These are phyloP conservation scores for Nitzschia sp. DNA, from an alignment of 108 stramenopile genomes.

Conservation along the genomic window DNA sequence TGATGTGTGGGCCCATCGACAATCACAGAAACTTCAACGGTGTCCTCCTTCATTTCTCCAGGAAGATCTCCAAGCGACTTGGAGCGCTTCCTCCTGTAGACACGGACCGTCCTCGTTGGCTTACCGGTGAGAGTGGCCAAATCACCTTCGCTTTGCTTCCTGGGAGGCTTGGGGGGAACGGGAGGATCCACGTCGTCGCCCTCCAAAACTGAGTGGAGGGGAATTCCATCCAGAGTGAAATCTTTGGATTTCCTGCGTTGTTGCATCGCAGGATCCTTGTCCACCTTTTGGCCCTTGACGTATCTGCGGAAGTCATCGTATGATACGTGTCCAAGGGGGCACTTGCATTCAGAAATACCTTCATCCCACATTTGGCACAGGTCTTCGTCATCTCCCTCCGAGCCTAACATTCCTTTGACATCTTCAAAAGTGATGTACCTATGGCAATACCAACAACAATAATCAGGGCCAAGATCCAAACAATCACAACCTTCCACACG, in stretches of 20 bases:
- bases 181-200: not conserved
- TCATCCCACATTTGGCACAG: conserved; percentile 43
- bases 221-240: not conserved
- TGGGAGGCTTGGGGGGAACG: too few species aligned
- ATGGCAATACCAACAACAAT: not conserved
- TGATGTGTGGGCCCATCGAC: not conserved
- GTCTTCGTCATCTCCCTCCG: conserved; percentile 50
- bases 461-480: not conserved
- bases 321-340: conserved; percentile 30
- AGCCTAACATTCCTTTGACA: conserved; percentile 68
- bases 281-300: conserved; percentile 58
- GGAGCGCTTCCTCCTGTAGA: conserved; percentile 7
- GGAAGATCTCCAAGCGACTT: conserved; percentile 11
- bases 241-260: not conserved
- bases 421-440: conserved; percentile 80
- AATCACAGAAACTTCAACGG: not conserved
- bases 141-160: too few species aligned
- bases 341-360: conserved; percentile 13
- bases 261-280: conserved; percentile 5
- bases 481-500: not conserved
- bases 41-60: not conserved
- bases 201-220: conserved; percentile 14
- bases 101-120: not conserved
- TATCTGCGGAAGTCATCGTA: conserved; percentile 65
- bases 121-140: not conserved